phyloP scores from a whole-genome alignment of 225 moss, liverwort and hornwort species.

The Pseudoscleropodium purum region DNA sequence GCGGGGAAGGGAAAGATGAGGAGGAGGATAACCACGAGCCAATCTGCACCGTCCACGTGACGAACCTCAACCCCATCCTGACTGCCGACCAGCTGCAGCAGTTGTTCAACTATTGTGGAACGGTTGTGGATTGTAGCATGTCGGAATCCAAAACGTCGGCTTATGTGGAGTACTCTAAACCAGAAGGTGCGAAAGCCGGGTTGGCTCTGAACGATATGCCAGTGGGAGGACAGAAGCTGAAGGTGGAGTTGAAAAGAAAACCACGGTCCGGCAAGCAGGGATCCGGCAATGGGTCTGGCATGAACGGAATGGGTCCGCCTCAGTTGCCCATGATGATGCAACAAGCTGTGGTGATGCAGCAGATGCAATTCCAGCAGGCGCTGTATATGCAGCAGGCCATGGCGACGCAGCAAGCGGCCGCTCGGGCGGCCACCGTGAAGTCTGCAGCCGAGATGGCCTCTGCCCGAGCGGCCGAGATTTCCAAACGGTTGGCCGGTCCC shows the following conservation, averaged over 20 bases:
- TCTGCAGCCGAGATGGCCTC: conserved; percentile 96
- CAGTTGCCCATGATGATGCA: conserved; percentile 99
- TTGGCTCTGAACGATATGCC: conserved; percentile 87
- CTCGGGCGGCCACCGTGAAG: conserved; percentile 96
- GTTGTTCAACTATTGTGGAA: conserved; percentile 88
- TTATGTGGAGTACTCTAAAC: conserved; percentile 79
- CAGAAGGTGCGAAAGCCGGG: conserved; percentile 89
- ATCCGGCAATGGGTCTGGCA: conserved; percentile 35
- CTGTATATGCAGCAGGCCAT: conserved; percentile 97
- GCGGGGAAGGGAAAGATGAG: conserved; percentile 53
- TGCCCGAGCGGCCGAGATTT: conserved; percentile 83
- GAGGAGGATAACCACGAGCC: conserved; percentile 58
- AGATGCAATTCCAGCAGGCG: conserved; percentile 99
- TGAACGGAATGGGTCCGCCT: conserved; percentile 62
- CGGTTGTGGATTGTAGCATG: conserved; percentile 73
- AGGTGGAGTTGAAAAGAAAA: conserved; percentile 82
- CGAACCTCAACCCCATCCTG: conserved; percentile 78
- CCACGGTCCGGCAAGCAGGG: conserved; percentile 65
- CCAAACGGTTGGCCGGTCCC: conserved; percentile 71
- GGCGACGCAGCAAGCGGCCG: conserved; percentile 91
- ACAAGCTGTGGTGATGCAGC: conserved; percentile 99
- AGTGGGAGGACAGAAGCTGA: conserved; percentile 86
- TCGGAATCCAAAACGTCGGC: conserved; percentile 95
- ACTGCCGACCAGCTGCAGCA: conserved; percentile 88
- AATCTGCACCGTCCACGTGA: conserved; percentile 73